Evolutionary conservation across 1,284 basidiomycete species (phyloP).

Genomic region (Rhodotorula mucilaginosa): DNA sequence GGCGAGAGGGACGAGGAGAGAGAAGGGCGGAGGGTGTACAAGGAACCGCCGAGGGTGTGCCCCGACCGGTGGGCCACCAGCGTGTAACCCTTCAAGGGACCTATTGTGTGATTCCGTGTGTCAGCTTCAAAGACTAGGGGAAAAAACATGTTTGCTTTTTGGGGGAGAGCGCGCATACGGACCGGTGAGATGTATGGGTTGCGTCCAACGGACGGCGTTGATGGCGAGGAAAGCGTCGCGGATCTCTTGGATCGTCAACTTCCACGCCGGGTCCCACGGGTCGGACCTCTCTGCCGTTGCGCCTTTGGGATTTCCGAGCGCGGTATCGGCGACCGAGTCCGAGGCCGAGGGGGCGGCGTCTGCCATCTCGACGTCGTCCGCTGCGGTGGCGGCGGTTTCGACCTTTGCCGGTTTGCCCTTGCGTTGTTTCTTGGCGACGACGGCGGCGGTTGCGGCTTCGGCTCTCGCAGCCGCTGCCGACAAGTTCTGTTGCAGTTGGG

Average conservation of each 20-base stretch:
- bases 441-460: constrained; percentile 18
- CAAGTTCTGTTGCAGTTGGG: constrained; percentile 1
- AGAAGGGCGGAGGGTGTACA: constrained; percentile 84
- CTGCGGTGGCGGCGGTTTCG: background rate
- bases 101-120: constrained; percentile 51
- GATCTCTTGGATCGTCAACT: constrained; percentile 34
- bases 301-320: background rate
- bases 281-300: constrained; percentile 9
- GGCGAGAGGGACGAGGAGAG: constrained; percentile 60
- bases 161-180: constrained; percentile 38
- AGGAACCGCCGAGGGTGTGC: constrained; percentile 91
- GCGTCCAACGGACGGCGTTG: constrained; percentile 89
- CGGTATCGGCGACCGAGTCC: constrained; percentile 6
- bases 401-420: constrained; percentile 9
- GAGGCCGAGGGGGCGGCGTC: background rate
- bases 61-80: constrained; percentile 96
- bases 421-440: constrained; percentile 1
- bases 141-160: background rate
- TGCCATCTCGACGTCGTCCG: background rate
- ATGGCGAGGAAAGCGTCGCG: constrained; percentile 78
- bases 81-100: constrained; percentile 84
- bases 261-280: constrained; percentile 35
- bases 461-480: background rate
- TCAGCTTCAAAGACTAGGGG: background rate
- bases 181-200: constrained; percentile 94